Conservation (phyloP, 306 rosid species). For the Corylus avellana region DNA sequence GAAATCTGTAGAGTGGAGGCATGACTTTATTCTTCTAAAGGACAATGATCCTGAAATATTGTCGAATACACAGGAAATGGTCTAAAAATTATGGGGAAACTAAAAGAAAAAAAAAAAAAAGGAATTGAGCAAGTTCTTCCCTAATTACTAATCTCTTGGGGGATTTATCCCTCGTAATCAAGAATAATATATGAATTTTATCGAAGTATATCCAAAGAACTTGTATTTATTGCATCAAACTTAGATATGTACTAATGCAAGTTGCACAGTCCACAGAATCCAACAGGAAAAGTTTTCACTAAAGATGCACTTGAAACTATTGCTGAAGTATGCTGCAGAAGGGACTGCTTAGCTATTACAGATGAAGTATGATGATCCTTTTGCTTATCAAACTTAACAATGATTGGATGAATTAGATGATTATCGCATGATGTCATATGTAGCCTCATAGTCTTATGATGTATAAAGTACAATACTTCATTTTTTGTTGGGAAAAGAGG, state of each 20-base stretch:
- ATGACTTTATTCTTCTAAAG: background rate
- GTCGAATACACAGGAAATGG: background rate
- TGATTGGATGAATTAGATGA: constrained; percentile 12
- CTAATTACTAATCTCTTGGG: background rate
- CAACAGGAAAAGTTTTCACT: constrained; percentile 90
- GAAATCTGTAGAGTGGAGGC: background rate
- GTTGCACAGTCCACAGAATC: constrained; percentile 84
- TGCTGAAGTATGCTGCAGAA: constrained; percentile 62
- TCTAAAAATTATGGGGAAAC: background rate
- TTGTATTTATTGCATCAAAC: constrained; percentile 20
- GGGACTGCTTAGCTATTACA: constrained; percentile 70
- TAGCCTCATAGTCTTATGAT: constrained; percentile 14
- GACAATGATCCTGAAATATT: background rate
- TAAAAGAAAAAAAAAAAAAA: background rate
- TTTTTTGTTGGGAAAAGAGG: background rate
- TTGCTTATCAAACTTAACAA: constrained; percentile 24
- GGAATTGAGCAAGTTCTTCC: background rate
- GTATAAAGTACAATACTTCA: background rate
- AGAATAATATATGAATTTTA: background rate
- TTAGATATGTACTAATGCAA: constrained; percentile 34
- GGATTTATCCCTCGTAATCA: background rate
- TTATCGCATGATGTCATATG: constrained; percentile 11
- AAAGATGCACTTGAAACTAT: constrained; percentile 74
- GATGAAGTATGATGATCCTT: constrained; percentile 69
- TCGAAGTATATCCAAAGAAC: constrained; percentile 4